phyloP scores from a whole-genome alignment of 768 basidiomycete genomes.

The Tephrocybe sp. region DNA sequence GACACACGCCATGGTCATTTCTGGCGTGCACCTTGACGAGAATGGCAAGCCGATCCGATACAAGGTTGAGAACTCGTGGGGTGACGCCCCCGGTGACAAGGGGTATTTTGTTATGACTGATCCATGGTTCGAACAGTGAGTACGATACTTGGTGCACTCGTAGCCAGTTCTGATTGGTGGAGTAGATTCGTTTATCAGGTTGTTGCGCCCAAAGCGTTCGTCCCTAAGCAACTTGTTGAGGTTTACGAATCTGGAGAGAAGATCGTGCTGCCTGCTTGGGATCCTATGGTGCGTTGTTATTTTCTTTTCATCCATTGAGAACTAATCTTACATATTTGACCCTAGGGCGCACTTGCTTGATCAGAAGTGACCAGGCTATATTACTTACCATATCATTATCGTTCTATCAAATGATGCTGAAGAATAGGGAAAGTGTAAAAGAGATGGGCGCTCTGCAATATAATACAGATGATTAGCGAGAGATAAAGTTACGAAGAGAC shows the following conservation, averaged over 20 bases:
- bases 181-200: conserved; percentile 88
- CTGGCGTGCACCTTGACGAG: conserved; percentile 82
- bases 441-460: neutral
- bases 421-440: neutral
- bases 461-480: conserved; percentile 1
- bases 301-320: neutral
- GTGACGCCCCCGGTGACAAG: conserved; percentile 68
- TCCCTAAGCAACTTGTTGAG: conserved; percentile 77
- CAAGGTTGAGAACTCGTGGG: conserved; percentile 98
- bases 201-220: conserved; percentile 78
- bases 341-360: conserved; percentile 2
- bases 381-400: neutral
- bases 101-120: conserved; percentile 94
- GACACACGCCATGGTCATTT: conserved; percentile 97
- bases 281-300: conserved; percentile 67
- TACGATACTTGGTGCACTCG: conserved; percentile 7
- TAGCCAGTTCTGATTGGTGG: neutral
- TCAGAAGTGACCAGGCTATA: neutral
- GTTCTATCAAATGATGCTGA: neutral
- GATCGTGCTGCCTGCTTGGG: conserved; percentile 83
- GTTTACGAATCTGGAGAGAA: conserved; percentile 69
- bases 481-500: conserved; percentile 9
- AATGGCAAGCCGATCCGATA: conserved; percentile 80
- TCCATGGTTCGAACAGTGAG: conserved; percentile 88
- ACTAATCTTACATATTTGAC: neutral